These are phyloP conservation scores for Tetrapyrgos nigripes DNA, from an alignment of 1,284 basidiomycete genomes.

Conservation along the genomic window DNA sequence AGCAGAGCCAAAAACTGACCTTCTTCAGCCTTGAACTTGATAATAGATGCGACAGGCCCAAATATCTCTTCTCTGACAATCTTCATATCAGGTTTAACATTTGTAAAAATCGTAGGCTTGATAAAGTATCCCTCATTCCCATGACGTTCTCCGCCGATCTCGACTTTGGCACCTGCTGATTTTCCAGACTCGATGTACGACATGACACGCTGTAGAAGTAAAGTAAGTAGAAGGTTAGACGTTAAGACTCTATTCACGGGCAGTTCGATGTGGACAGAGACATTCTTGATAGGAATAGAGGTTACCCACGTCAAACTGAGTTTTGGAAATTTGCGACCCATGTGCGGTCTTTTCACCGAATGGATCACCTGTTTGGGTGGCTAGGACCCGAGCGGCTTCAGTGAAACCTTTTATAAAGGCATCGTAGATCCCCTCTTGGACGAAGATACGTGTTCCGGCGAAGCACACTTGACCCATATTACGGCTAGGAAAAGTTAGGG, in stretches of 20 bases:
- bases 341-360: constrained; percentile 77
- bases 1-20: constrained; percentile 24
- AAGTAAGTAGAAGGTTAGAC: too few species aligned
- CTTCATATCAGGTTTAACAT: constrained; percentile 80
- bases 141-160: constrained; percentile 78
- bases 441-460: constrained; percentile 85
- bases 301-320: constrained; percentile 63
- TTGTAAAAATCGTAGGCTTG: constrained; percentile 85
- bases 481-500: not conserved
- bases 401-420: constrained; percentile 68
- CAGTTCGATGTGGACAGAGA: not conserved
- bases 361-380: constrained; percentile 73
- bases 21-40: constrained; percentile 75
- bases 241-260: too few species aligned
- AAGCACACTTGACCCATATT: constrained; percentile 69
- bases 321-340: constrained; percentile 87
- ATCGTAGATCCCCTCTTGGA: constrained; percentile 85
- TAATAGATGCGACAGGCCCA: constrained; percentile 80
- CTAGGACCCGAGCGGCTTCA: constrained; percentile 55
- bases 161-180: constrained; percentile 80
- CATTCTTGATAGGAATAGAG: constrained; percentile 9
- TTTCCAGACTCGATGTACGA: constrained; percentile 88
- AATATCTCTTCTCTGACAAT: constrained; percentile 93
- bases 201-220: constrained; percentile 68
- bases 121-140: constrained; percentile 80